Percentiles rank a stretch among this genome's conserved stretches.
These are phyloP conservation scores for Naganishia kalamii DNA, from an alignment of 768 basidiomycete genomes.

Conservation along the genomic window DNA sequence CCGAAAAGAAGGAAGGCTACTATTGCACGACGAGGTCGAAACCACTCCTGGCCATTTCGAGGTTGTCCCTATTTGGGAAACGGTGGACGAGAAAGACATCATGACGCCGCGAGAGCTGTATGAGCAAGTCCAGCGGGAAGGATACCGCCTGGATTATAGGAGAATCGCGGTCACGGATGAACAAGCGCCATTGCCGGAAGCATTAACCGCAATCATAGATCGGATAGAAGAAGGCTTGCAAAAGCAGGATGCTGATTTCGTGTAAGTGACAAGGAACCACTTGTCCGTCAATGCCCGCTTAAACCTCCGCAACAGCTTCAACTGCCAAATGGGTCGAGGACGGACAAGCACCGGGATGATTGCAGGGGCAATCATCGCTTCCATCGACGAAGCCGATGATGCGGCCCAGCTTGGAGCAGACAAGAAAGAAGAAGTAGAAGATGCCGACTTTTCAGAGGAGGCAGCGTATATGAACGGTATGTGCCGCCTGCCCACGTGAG, in stretches of 20 bases:
- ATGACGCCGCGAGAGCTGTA: conserved; percentile 47
- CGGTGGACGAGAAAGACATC: conserved; percentile 52
- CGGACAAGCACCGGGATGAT: conserved; percentile 94
- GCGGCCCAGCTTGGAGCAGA: conserved; percentile 31
- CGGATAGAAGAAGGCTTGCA: conserved; percentile 57
- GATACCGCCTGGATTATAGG: conserved; percentile 67
- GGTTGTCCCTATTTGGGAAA: conserved; percentile 93
- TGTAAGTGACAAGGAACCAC: conserved; percentile 26
- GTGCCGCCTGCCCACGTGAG: conserved; percentile 1
- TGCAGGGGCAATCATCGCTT: conserved; percentile 73
- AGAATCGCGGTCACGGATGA: conserved; percentile 91
- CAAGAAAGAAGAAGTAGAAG: conserved; percentile 24
- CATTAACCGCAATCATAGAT: conserved; percentile 69
- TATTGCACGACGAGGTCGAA: conserved; percentile 93
- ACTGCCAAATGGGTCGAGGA: conserved; percentile 89
- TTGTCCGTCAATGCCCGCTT: background rate
- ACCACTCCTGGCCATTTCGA: conserved; percentile 82
- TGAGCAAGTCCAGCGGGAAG: conserved; percentile 39
- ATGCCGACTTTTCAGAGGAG: conserved; percentile 76
- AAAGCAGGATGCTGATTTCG: conserved; percentile 54
- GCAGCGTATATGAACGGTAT: conserved; percentile 79
- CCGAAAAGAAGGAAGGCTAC: conserved; percentile 64
- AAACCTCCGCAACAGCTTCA: conserved; percentile 54
- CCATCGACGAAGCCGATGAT: conserved; percentile 49
- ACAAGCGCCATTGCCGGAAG: conserved; percentile 86